Conservation (phyloP, 257 asterid species). For the Mitragyna speciosa region DNA sequence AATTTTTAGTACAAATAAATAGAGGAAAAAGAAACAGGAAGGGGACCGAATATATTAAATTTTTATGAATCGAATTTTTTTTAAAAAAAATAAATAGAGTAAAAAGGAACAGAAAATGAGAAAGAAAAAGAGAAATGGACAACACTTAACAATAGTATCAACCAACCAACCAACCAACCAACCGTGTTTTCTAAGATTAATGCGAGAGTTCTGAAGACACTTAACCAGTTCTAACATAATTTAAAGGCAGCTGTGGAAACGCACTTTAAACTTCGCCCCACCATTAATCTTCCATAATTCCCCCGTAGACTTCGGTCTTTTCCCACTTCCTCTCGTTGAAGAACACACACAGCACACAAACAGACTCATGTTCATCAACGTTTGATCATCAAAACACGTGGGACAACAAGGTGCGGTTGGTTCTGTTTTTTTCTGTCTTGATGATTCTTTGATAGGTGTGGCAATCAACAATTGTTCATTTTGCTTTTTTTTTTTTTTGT, state of each 20-base stretch:
- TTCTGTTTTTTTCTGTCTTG: background rate
- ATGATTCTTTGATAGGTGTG: background rate
- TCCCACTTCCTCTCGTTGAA: background rate
- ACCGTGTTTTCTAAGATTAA: background rate
- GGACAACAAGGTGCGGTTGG: background rate
- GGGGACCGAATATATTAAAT: no score
- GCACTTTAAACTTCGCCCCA: slow-evolving; percentile 1
- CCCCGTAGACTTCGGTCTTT: slow-evolving; percentile 13
- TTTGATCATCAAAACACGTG: background rate
- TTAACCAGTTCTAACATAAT: background rate
- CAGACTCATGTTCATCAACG: no score
- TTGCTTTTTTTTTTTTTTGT: background rate
- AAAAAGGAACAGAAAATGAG: no score
- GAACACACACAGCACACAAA: background rate
- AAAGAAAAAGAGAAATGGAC: background rate
- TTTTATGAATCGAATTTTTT: no score
- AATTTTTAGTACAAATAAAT: no score
- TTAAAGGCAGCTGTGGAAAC: slow-evolving; percentile 17
- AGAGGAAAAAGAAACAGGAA: no score
- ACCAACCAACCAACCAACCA: background rate
- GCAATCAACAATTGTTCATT: background rate
- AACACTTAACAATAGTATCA: background rate
- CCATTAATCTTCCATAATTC: slow-evolving; percentile 13
- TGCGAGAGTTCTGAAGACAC: background rate
- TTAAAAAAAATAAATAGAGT: no score